Percentiles rank a stretch among this genome's conserved stretches.
Conservation (phyloP, 176 grass and related monocot species). For the Musa troglodytarum region DNA sequence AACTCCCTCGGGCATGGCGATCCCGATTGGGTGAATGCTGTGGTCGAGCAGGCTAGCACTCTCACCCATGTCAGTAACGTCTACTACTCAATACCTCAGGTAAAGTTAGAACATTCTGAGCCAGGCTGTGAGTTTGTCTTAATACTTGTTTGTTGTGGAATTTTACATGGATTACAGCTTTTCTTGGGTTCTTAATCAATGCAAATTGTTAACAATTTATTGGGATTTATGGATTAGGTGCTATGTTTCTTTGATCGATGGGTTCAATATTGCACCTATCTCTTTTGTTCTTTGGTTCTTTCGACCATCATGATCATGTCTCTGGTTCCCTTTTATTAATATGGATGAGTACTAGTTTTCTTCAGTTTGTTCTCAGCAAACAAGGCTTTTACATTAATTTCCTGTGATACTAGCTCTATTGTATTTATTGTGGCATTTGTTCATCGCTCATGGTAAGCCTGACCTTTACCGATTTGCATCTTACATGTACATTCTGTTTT, state of each 20-base stretch:
- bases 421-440: neutral
- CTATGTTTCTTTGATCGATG: too few species aligned
- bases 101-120: neutral
- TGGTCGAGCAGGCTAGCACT: constrained; percentile 28
- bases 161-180: neutral
- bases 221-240: too few species aligned
- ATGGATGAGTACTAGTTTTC: too few species aligned
- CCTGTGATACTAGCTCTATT: neutral
- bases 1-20: constrained; percentile 67
- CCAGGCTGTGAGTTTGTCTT: neutral
- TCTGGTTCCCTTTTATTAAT: too few species aligned
- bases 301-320: too few species aligned
- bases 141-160: neutral
- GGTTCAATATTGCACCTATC: too few species aligned
- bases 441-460: neutral
- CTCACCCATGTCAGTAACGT: constrained; percentile 78
- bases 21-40: constrained; percentile 35
- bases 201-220: too few species aligned
- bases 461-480: neutral
- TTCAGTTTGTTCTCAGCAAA: too few species aligned
- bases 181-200: too few species aligned
- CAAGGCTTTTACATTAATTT: neutral
- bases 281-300: too few species aligned
- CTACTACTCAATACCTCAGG: constrained; percentile 57
- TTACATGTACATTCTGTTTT: neutral